Percentiles rank a stretch among this genome's conserved stretches.
Conservation (phyloP, 495 filamentous ascomycete species). For the Neurospora tetrasperma region DNA sequence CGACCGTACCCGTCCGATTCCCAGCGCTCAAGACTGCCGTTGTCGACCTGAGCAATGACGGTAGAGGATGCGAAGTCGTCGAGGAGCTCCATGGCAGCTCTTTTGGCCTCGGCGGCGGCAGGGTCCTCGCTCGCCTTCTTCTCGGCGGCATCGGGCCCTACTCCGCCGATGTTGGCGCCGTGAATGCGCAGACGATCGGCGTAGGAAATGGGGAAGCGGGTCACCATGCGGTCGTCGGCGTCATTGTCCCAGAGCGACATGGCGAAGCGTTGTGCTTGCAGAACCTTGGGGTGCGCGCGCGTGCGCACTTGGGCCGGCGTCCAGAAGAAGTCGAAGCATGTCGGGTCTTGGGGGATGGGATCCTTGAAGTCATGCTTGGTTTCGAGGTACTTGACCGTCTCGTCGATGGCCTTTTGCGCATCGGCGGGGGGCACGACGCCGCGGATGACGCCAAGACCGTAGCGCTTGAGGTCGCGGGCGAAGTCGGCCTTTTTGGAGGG, state of each 20-base stretch:
- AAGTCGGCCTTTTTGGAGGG: constrained; percentile 40
- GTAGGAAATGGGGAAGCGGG: constrained; percentile 62
- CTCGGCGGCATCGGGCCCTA: constrained; percentile 17
- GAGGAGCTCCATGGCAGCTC: constrained; percentile 29
- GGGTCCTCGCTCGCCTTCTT: constrained; percentile 11
- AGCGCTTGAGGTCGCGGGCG: constrained; percentile 46
- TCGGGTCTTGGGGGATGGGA: constrained; percentile 47
- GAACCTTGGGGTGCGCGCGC: constrained; percentile 62
- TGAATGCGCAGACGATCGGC: constrained; percentile 77
- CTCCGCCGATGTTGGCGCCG: constrained; percentile 29
- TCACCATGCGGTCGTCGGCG: constrained; percentile 46
- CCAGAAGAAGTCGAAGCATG: constrained; percentile 93
- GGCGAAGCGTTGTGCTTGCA: constrained; percentile 65
- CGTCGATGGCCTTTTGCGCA: constrained; percentile 47
- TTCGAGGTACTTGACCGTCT: constrained; percentile 51
- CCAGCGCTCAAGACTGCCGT: constrained; percentile 83
- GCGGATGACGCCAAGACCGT: constrained; percentile 57
- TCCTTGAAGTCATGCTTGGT: constrained; percentile 45
- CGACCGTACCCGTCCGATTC: constrained; percentile 72
- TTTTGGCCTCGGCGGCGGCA: constrained; percentile 13
- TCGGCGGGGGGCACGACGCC: constrained; percentile 50
- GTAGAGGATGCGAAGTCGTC: constrained; percentile 36
- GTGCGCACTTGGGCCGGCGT: constrained; percentile 71
- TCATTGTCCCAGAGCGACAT: constrained; percentile 77
- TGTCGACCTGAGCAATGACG: constrained; percentile 66